Base-by-base conservation (phyloP, 129 eudicot genomes). In the Lactuca saligna region DNA sequence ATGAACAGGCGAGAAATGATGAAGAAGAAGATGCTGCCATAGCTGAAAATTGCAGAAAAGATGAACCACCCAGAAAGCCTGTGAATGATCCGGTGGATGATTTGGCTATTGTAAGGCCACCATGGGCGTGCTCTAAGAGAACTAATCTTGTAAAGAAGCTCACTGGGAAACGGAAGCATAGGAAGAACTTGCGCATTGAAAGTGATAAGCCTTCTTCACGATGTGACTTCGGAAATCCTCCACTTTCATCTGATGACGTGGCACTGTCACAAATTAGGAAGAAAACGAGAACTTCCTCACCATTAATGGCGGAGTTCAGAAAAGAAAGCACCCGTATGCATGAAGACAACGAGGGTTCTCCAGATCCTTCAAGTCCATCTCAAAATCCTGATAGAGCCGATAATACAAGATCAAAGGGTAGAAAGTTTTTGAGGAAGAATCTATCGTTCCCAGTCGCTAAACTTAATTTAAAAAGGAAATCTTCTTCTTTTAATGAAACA, bases 51-150 rank as follows among this genome's bases (percentile, higher is more conserved):
- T 53, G 60, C 60, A 44, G 34, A 17, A 70, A 61, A 76, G 59
- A 61, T 42, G 63, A 60, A 39, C 49, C 15, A 9, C 33, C 8
- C 16, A 76, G 20, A 69, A 70, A 76, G 49, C 20, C 65, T 3
- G 35, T 48, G 73, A 66, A 75, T 13, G 51, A 17, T 61, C 66
- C 2, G 33, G 25, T 54, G 65, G 49, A 13, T 15, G 63, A 61
- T 66, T 75, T 67, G 79, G 61, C 33, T 15, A 73, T 76, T 66
- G 59, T 75, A 54, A 68, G 75, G 65, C 81, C 75, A 39, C 74
- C 63, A 44, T 83, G 91, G 97, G 86, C 75, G 4, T 69, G 87
- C 69, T 90, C 97, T 29, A 82, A 80, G 72, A 57, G 90, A 70
- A 78, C 87, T n/a, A 66, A 66, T 69, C 86, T 80, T 2, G 65